Conservation (phyloP, 768 basidiomycete species). For the Cystobasidium ongulense region DNA sequence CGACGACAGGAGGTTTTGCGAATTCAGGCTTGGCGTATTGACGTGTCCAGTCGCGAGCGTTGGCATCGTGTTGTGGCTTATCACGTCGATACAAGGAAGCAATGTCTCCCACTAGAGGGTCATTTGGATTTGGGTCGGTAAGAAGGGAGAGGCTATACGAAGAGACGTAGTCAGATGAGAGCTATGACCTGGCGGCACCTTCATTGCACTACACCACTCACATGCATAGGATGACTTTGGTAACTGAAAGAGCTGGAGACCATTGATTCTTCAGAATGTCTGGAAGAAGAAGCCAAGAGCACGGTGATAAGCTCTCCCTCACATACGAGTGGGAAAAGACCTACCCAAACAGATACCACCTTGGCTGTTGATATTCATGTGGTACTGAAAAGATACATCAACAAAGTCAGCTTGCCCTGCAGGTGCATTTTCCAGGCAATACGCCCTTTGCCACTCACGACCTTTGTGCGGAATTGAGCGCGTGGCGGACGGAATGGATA, state of each 20-base stretch:
- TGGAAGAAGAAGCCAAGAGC: not conserved
- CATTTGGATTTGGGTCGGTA: constrained; percentile 97
- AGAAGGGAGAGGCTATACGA: constrained; percentile 72
- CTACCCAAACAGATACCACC: constrained; percentile 37
- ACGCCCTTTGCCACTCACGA: not conserved
- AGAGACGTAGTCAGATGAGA: not conserved
- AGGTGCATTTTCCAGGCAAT: not conserved
- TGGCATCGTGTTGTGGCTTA: constrained; percentile 55
- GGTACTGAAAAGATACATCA: constrained; percentile 9
- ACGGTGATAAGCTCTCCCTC: not conserved
- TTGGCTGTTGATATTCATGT: constrained; percentile 29
- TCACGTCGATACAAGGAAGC: constrained; percentile 95
- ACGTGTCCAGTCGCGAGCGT: not conserved
- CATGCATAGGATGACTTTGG: constrained; percentile 96
- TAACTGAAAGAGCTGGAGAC: constrained; percentile 97
- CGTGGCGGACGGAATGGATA: constrained; percentile 98
- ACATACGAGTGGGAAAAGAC: not conserved
- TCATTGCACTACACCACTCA: constrained; percentile 16
- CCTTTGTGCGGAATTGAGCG: constrained; percentile 35
- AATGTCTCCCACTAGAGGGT: constrained; percentile 95
- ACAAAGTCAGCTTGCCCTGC: not conserved
- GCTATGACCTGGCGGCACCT: not conserved
- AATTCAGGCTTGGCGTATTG: constrained; percentile 20
- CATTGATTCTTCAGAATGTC: constrained; percentile 98
- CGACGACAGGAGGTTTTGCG: constrained; percentile 13